Base-by-base conservation (phyloP, 805 yeast genomes). In the Candida adriatica region DNA sequence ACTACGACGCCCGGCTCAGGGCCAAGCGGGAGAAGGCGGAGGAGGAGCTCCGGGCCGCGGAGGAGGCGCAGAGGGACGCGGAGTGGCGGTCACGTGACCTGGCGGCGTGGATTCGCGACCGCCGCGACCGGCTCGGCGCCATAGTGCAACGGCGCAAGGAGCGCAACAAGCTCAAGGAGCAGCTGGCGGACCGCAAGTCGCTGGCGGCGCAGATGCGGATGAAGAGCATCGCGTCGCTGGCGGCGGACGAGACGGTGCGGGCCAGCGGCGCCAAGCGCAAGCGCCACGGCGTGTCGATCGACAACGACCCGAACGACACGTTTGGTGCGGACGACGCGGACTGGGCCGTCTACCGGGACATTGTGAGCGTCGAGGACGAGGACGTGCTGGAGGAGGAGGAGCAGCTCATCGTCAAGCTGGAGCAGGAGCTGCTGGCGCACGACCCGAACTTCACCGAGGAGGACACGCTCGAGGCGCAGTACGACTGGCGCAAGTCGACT, bases 321-420 rank as follows among this genome's bases (percentile, higher is more conserved):
- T 88, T 90, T 58, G 97, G 96, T 35, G 88, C 95, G 3, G 78
- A 86, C 49, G 97, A 90, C 52, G 95, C 83, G 34, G 98, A 92
- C 56, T 90, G 96, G 96, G 75, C 81, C 15, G 78, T 86, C 13
- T 90, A 90, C 53, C 71, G 92, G 46, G 92, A 85, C 49, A 81
- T 87, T 35, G 73, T 85, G 13, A 74, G 71, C 41, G 79, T 68
- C 13, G 79, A 78, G 16, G 84, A 87, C 43, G 87, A 80, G 37
- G 95, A 86, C 45, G 73, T 73, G 20, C 79, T 83, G 39, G 95
- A 81, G 36, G 84, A 75, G 33, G 88, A 81, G 38, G 75, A 76
- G 34, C 69, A 68, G 27, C 64, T 64, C 30, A 67, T 83, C 18
- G 53, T 72, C 16, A 68, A 66, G 14, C 45, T 92, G 21, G 96